Evolutionary conservation across 1,284 basidiomycete species (phyloP).

Genomic region (Cutaneotrichosporon curvatum): DNA sequence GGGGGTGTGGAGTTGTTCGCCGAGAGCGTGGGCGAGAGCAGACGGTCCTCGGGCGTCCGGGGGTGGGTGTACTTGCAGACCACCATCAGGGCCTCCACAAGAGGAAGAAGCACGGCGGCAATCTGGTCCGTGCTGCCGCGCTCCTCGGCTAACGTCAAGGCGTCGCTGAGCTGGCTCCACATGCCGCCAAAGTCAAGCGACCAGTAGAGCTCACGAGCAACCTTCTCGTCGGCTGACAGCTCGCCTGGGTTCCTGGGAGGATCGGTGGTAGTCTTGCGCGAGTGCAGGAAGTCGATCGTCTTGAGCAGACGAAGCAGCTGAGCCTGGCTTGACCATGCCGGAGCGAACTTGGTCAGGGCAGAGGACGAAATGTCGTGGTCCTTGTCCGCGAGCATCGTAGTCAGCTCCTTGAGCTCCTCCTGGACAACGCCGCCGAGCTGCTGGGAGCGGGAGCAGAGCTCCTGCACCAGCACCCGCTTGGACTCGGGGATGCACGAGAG

Average conservation of each 20-base stretch:
- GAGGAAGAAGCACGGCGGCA: slow-evolving; percentile 78
- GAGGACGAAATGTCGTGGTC: slow-evolving; percentile 55
- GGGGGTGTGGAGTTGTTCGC: slow-evolving; percentile 58
- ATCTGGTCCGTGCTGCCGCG: slow-evolving; percentile 75
- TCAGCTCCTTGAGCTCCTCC: slow-evolving; percentile 68
- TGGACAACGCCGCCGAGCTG: slow-evolving; percentile 70
- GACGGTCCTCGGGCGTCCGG: neutral
- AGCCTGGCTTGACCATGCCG: slow-evolving; percentile 84
- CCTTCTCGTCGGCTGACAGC: slow-evolving; percentile 56
- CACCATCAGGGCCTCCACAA: slow-evolving; percentile 95
- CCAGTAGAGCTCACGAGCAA: slow-evolving; percentile 72
- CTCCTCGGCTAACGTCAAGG: slow-evolving; percentile 71
- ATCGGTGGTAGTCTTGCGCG: slow-evolving; percentile 48
- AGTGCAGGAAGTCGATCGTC: slow-evolving; percentile 92
- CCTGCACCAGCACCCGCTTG: slow-evolving; percentile 75
- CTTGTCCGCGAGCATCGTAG: slow-evolving; percentile 54
- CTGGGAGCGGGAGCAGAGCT: slow-evolving; percentile 74
- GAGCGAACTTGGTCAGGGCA: slow-evolving; percentile 73
- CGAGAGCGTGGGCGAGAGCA: slow-evolving; percentile 49
- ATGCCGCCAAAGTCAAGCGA: slow-evolving; percentile 77
- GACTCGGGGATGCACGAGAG: slow-evolving; percentile 78
- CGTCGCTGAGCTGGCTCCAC: slow-evolving; percentile 79
- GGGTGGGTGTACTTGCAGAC: slow-evolving; percentile 73
- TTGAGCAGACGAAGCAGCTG: slow-evolving; percentile 87
- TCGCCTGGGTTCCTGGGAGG: slow-evolving; percentile 19